Evolutionary conservation across 371 early-diverging fungal species (phyloP).

Genomic region (Mucor circinelloides): DNA sequence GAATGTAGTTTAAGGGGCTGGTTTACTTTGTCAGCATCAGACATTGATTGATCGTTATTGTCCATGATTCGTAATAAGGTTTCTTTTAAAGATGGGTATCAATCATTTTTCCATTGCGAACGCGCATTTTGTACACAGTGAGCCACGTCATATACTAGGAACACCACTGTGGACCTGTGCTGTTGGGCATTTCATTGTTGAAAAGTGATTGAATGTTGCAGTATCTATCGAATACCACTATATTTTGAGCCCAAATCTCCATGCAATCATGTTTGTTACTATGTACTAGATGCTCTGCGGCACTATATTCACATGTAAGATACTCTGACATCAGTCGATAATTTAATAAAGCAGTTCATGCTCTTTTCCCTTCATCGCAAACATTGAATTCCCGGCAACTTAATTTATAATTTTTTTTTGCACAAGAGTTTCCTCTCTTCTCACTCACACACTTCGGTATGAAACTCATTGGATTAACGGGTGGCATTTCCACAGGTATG

Average conservation of each 20-base stretch:
- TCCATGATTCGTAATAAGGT: conserved; percentile 2
- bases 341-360: neutral
- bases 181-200: neutral
- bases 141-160: neutral
- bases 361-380: neutral
- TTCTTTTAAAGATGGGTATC: neutral
- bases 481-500: conserved; percentile 90
- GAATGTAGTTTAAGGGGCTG: neutral
- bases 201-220: neutral
- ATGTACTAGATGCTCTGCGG: neutral
- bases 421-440: neutral
- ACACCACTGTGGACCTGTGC: neutral
- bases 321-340: neutral
- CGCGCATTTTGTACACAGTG: neutral
- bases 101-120: neutral
- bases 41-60: neutral
- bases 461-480: conserved; percentile 90
- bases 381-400: neutral
- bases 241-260: neutral
- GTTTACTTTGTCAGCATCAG: conserved; percentile 8
- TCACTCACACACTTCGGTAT: conserved; percentile 38
- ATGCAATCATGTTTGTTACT: neutral
- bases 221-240: no score
- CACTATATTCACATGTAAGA: neutral
- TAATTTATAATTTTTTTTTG: conserved; percentile 3